phyloP scores from a whole-genome alignment of 257 asterid species.

The Verbena officinalis region DNA sequence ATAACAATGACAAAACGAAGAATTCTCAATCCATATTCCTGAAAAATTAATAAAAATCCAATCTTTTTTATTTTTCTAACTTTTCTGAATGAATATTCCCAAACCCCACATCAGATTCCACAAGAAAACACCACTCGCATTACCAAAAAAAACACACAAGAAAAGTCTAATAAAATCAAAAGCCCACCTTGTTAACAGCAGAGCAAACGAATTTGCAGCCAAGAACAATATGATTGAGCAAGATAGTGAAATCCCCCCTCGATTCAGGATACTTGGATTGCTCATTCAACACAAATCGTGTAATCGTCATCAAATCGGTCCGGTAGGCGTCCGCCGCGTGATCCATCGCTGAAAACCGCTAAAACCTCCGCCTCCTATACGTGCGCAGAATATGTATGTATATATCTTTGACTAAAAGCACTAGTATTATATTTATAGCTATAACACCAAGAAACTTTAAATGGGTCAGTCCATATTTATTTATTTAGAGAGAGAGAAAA shows the following conservation, averaged over 20 bases:
- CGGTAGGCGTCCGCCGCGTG: conserved; percentile 85
- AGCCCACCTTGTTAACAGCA: too few relatives aligned
- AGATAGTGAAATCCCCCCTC: conserved; percentile 90
- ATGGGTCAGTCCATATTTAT: not conserved
- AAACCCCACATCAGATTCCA: not conserved
- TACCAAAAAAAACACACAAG: too few relatives aligned
- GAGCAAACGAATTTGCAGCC: too few relatives aligned
- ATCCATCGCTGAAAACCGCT: conserved; percentile 57
- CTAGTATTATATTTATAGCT: not conserved
- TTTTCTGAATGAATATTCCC: not conserved
- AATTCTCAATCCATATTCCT: too few relatives aligned
- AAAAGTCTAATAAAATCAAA: too few relatives aligned
- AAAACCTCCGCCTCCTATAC: conserved; percentile 17
- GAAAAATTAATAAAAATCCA: too few relatives aligned
- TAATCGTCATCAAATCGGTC: conserved; percentile 98
- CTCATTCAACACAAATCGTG: conserved; percentile 84
- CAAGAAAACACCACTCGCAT: not conserved
- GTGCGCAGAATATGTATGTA: conserved; percentile 20
- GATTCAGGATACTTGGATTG: conserved; percentile 81
- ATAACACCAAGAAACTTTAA: conserved; percentile 12
- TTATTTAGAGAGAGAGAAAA: not conserved
- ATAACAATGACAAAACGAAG: too few relatives aligned
- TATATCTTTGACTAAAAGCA: not conserved
- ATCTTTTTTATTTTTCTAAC: too few relatives aligned
- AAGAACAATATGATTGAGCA: conserved; percentile 75